Conservation (phyloP, 2,329 filamentous ascomycete genomes). For the Fusarium odoratissimum region DNA sequence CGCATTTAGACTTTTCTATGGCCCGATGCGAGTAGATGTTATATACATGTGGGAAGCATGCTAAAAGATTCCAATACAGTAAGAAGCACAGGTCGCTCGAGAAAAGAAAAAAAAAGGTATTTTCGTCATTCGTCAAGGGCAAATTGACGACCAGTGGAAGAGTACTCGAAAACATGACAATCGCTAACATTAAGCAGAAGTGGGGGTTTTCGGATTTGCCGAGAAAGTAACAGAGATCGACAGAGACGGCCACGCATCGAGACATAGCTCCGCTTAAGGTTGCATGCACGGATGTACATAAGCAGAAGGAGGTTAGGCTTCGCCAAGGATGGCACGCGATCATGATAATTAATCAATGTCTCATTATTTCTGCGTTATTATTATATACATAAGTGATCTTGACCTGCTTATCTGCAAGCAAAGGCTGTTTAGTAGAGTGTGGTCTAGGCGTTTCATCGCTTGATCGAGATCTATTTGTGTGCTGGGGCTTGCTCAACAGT, state of each 20-base stretch:
- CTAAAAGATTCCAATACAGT: too few species aligned
- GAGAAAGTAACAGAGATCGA: not conserved
- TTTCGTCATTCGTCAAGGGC: too few species aligned
- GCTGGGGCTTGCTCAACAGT: slow-evolving; percentile 9
- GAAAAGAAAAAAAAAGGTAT: too few species aligned
- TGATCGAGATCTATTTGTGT: not conserved
- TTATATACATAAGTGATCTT: not conserved
- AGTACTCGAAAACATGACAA: not conserved
- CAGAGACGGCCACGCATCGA: not conserved
- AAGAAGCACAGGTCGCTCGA: too few species aligned
- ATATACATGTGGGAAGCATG: too few species aligned
- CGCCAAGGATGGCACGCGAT: not conserved
- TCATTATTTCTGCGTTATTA: slow-evolving; percentile 10
- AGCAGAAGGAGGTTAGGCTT: not conserved
- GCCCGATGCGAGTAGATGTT: too few species aligned
- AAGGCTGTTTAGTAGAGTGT: not conserved
- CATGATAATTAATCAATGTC: not conserved
- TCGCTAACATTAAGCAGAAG: not conserved
- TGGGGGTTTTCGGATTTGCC: not conserved
- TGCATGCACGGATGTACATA: not conserved
- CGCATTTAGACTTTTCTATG: not conserved
- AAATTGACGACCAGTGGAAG: too few species aligned
- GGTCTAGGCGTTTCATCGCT: too few species aligned
- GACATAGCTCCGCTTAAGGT: not conserved
- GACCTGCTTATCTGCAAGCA: fast-evolving